A percentile compares a stretch with the other conserved stretches of the same genome.
Conservation (phyloP, 2,329 filamentous ascomycete species). For the Myriosclerotinia duriaeana region DNA sequence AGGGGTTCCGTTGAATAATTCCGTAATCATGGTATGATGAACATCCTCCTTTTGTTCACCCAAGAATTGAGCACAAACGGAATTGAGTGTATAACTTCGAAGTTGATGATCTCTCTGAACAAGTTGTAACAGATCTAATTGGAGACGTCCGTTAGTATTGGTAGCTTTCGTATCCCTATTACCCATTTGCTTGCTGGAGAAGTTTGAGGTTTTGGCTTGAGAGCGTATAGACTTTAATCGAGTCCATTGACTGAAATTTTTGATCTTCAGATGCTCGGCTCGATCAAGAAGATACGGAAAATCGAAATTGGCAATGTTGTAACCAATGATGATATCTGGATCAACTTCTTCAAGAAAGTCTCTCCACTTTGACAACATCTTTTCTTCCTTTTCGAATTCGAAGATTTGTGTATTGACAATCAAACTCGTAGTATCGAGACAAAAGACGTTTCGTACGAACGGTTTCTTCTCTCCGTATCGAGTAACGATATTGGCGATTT, state of each 20-base stretch:
- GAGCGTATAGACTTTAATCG: slow-evolving; percentile 72
- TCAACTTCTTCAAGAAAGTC: slow-evolving; percentile 88
- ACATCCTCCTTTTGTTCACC: slow-evolving; percentile 99
- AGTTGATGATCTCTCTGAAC: slow-evolving; percentile 94
- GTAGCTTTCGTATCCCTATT: slow-evolving; percentile 92
- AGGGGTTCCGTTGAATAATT: slow-evolving; percentile 92
- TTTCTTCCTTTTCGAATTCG: slow-evolving; percentile 75
- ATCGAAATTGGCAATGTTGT: slow-evolving; percentile 99
- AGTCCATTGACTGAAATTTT: slow-evolving; percentile 82
- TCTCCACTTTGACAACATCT: slow-evolving; percentile 91
- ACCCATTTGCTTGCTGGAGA: slow-evolving; percentile 98
- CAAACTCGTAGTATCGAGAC: slow-evolving; percentile 83
- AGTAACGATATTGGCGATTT: slow-evolving; percentile 96
- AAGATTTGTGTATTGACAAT: slow-evolving; percentile 95
- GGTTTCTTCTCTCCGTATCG: slow-evolving; percentile 93
- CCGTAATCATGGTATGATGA: slow-evolving; percentile 98
- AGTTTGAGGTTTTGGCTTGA: slow-evolving; percentile 73
- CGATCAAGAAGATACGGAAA: slow-evolving; percentile 93
- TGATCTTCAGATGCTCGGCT: slow-evolving; percentile 78
- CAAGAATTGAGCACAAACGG: slow-evolving; percentile 89
- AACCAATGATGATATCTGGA: slow-evolving; percentile 96
- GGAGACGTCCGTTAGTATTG: slow-evolving; percentile 90
- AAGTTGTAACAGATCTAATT: slow-evolving; percentile 90
- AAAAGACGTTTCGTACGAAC: slow-evolving; percentile 95
- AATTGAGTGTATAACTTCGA: slow-evolving; percentile 95